phyloP scores from a whole-genome alignment of 352 stramenopile species.

The Hyaloperonospora brassicae region DNA sequence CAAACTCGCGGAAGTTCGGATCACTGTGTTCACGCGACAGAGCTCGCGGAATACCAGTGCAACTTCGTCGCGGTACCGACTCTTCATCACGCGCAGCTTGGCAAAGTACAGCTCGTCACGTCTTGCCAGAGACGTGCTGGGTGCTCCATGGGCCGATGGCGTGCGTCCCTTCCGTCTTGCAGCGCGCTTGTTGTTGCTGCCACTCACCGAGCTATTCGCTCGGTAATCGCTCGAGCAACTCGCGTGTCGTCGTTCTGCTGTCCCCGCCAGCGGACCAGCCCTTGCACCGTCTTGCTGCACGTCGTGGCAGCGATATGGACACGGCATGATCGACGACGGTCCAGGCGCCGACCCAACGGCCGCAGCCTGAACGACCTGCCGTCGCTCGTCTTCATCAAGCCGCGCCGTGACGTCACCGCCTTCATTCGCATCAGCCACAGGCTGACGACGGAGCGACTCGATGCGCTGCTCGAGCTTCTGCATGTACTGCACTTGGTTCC shows the following conservation, averaged over 20 bases:
- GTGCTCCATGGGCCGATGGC: conserved; percentile 8
- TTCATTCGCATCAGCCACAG: conserved; percentile 30
- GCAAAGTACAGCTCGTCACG: conserved; percentile 62
- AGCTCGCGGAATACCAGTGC: conserved; percentile 73
- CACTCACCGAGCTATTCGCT: conserved; percentile 3
- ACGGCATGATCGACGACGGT: conserved; percentile 6
- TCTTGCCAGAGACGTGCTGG: conserved; percentile 4
- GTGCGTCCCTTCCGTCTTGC: conserved; percentile 23
- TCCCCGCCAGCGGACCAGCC: neutral
- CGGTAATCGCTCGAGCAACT: conserved; percentile 10
- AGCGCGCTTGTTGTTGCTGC: conserved; percentile 18
- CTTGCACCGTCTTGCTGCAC: too few relatives aligned
- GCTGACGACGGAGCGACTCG: conserved; percentile 49
- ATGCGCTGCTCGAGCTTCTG: conserved; percentile 60
- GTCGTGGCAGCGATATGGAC: conserved; percentile 6
- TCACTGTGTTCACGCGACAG: conserved; percentile 72
- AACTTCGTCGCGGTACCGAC: conserved; percentile 70
- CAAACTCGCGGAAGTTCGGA: conserved; percentile 66
- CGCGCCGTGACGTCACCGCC: conserved; percentile 15
- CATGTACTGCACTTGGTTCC: conserved; percentile 59
- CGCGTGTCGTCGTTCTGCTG: conserved; percentile 6
- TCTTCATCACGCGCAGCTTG: conserved; percentile 61
- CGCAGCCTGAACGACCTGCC: conserved; percentile 19
- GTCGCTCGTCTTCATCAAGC: conserved; percentile 22
- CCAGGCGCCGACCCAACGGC: conserved; percentile 2